Evolutionary conservation across 2,329 filamentous ascomycete genomes (phyloP).

Genomic region (Cercospora sp.): DNA sequence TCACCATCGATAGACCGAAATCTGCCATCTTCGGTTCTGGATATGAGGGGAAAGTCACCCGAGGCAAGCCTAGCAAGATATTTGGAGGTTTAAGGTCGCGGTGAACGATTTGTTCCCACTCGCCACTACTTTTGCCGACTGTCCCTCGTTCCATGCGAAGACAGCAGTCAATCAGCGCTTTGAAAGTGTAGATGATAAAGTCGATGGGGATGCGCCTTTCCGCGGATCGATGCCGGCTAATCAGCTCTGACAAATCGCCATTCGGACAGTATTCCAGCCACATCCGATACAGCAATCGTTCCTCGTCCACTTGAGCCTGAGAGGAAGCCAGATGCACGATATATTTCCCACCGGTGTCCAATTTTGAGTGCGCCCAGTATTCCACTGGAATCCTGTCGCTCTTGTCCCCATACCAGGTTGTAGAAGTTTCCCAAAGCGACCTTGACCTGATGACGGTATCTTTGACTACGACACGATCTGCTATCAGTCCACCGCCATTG

Average conservation of each 20-base stretch:
- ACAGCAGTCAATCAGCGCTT: constrained; percentile 15
- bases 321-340: neutral
- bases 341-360: neutral
- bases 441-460: neutral
- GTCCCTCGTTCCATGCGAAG: constrained; percentile 16
- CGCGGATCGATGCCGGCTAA: neutral
- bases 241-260: constrained; percentile 10
- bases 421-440: neutral
- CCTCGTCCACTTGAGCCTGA: neutral
- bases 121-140: neutral
- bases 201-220: neutral
- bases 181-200: constrained; percentile 19
- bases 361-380: constrained; percentile 9
- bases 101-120: constrained; percentile 25
- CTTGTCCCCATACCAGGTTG: constrained; percentile 13
- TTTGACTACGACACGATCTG: constrained; percentile 13
- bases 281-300: constrained; percentile 3
- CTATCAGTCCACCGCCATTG: neutral
- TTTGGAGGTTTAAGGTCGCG: constrained; percentile 29
- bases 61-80: constrained; percentile 24
- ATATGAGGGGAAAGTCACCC: constrained; percentile 4
- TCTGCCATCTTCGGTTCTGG: constrained; percentile 25
- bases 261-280: constrained; percentile 12
- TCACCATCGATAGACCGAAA: constrained; percentile 24
- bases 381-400: constrained; percentile 7